Evolutionary conservation across 257 asterid species (phyloP).

Genomic region (Handroanthus guayacan): DNA sequence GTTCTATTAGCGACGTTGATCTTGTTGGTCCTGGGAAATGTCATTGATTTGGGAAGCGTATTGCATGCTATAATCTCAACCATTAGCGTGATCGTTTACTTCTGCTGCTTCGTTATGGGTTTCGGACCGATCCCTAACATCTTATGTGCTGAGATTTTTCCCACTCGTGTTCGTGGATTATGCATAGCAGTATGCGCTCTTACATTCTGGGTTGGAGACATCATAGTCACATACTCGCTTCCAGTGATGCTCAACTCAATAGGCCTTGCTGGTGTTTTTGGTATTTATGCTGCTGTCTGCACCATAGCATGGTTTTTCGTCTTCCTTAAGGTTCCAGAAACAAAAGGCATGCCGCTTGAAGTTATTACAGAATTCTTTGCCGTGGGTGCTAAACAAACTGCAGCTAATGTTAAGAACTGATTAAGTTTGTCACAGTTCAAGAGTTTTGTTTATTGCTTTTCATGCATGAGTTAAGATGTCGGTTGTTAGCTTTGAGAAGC

Average conservation of each 20-base stretch:
- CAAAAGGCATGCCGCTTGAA: slow-evolving; percentile 97
- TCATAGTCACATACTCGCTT: slow-evolving; percentile 74
- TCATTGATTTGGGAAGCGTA: slow-evolving; percentile 58
- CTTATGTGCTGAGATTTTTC: slow-evolving; percentile 95
- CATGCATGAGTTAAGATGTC: too few species aligned
- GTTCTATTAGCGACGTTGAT: slow-evolving; percentile 65
- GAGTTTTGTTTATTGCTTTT: too few species aligned
- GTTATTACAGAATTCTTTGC: slow-evolving; percentile 92
- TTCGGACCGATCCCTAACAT: slow-evolving; percentile 97
- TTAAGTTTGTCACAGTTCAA: too few species aligned
- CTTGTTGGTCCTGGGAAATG: slow-evolving; percentile 68
- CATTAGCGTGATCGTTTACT: slow-evolving; percentile 76
- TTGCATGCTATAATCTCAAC: slow-evolving; percentile 83
- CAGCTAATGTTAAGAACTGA: slow-evolving; percentile 35
- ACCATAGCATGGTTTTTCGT: slow-evolving; percentile 74
- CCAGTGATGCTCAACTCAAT: slow-evolving; percentile 79
- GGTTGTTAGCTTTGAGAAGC: too few species aligned
- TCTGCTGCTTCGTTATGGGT: slow-evolving; percentile 92
- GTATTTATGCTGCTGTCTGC: slow-evolving; percentile 77
- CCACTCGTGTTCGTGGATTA: slow-evolving; percentile 91
- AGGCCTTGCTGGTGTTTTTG: slow-evolving; percentile 81
- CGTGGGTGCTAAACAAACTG: slow-evolving; percentile 70
- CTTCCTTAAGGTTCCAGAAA: slow-evolving; percentile 84
- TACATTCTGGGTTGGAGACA: slow-evolving; percentile 87
- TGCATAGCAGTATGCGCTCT: slow-evolving; percentile 97